A percentile compares a stretch with the other conserved stretches of the same genome.
phyloP scores from a whole-genome alignment of 768 basidiomycete genomes.

The Sistotremastrum niveocremeum region DNA sequence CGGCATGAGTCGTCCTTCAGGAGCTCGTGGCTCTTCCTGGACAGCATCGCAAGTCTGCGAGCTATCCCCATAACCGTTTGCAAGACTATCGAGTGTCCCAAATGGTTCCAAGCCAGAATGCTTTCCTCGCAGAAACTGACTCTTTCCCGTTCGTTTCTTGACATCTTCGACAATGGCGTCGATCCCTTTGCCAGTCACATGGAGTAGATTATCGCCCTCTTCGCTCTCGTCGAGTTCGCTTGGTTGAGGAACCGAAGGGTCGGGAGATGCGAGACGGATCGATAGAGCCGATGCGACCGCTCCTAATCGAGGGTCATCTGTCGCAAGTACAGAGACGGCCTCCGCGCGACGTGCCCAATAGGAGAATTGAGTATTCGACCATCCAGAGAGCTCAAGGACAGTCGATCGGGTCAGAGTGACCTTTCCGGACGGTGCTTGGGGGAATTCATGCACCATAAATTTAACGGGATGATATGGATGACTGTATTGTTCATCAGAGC shows the following conservation, averaged over 20 bases:
- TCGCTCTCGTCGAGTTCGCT: slow-evolving; percentile 9
- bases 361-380: slow-evolving; percentile 41
- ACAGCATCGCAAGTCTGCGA: slow-evolving; percentile 19
- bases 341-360: slow-evolving; percentile 41
- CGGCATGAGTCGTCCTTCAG: slow-evolving; percentile 24
- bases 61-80: background rate
- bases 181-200: slow-evolving; percentile 35
- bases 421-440: slow-evolving; percentile 25
- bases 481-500: slow-evolving; percentile 15
- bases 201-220: slow-evolving; percentile 24
- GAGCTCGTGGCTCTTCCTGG: slow-evolving; percentile 12
- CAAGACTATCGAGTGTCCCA: slow-evolving; percentile 20
- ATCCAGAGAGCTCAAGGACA: slow-evolving; percentile 34
- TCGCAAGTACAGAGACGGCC: slow-evolving; percentile 32
- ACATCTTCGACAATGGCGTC: slow-evolving; percentile 35
- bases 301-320: slow-evolving; percentile 26
- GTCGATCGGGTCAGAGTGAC: slow-evolving; percentile 35
- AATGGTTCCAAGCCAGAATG: slow-evolving; percentile 38
- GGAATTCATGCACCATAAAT: slow-evolving; percentile 28
- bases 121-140: slow-evolving; percentile 36
- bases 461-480: slow-evolving; percentile 41
- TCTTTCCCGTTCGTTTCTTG: slow-evolving; percentile 33
- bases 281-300: slow-evolving; percentile 28
- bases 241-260: background rate
- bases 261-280: slow-evolving; percentile 20